A percentile compares a stretch with the other conserved stretches of the same genome.
phyloP scores from a whole-genome alignment of 2,329 filamentous ascomycete genomes.

The Aureobasidium sp. region DNA sequence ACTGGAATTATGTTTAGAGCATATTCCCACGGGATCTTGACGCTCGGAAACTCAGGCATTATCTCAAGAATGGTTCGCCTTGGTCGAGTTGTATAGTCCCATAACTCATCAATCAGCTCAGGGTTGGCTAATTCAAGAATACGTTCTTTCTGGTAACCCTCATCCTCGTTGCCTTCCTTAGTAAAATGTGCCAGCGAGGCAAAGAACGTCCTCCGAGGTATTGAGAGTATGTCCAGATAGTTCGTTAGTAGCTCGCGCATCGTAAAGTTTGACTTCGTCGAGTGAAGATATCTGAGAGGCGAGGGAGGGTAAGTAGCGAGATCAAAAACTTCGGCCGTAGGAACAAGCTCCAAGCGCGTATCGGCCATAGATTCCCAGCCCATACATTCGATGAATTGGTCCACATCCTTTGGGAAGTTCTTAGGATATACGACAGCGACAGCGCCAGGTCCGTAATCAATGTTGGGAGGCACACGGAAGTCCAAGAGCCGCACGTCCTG shows the following conservation, averaged over 20 bases:
- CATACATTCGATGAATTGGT: slow-evolving; percentile 71
- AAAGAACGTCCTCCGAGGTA: slow-evolving; percentile 84
- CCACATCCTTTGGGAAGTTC: slow-evolving; percentile 77
- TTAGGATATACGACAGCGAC: slow-evolving; percentile 77
- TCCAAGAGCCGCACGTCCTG: slow-evolving; percentile 85
- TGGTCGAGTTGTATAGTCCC: slow-evolving; percentile 89
- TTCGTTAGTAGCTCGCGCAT: slow-evolving; percentile 70
- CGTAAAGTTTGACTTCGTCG: slow-evolving; percentile 45
- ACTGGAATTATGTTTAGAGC: slow-evolving; percentile 68
- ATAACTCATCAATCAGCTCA: slow-evolving; percentile 80
- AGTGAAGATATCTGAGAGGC: slow-evolving; percentile 33
- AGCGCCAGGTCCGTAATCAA: slow-evolving; percentile 64
- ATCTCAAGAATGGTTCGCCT: slow-evolving; percentile 88
- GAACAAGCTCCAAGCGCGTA: slow-evolving; percentile 50
- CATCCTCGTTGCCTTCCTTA: slow-evolving; percentile 48
- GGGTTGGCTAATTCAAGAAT: slow-evolving; percentile 77
- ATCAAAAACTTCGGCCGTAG: slow-evolving; percentile 29
- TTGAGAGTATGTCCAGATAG: slow-evolving; percentile 81
- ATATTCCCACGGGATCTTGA: slow-evolving; percentile 71
- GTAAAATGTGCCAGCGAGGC: slow-evolving; percentile 70
- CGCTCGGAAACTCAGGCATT: slow-evolving; percentile 78
- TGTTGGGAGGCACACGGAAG: slow-evolving; percentile 42
- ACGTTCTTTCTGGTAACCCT: slow-evolving; percentile 61
- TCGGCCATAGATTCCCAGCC: slow-evolving; percentile 71
- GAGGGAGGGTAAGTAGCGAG: slow-evolving; percentile 29